These are phyloP conservation scores for Aspergillus luchuensis DNA, from an alignment of 2,329 filamentous ascomycete genomes.

Conservation along the genomic window DNA sequence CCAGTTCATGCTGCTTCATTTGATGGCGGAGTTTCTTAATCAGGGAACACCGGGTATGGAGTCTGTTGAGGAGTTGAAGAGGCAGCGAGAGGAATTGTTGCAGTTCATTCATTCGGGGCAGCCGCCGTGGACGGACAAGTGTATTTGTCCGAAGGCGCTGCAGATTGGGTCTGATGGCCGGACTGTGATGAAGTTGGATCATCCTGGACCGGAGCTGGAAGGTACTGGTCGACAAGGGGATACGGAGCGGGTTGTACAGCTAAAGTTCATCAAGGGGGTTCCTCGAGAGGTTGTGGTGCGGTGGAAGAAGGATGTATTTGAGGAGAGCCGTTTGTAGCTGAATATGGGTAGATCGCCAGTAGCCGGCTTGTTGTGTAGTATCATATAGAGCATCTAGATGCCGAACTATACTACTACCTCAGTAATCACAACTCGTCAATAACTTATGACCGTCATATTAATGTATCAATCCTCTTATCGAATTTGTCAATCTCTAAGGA, in stretches of 20 bases:
- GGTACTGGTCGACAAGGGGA: constrained; percentile 52
- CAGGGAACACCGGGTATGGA: constrained; percentile 29
- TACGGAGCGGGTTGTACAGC: constrained; percentile 58
- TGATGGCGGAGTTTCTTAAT: constrained; percentile 55
- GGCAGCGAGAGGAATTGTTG: constrained; percentile 49
- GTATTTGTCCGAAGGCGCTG: constrained; percentile 48
- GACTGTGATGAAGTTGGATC: constrained; percentile 55
- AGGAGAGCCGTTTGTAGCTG: constrained; percentile 36
- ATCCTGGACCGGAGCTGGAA: constrained; percentile 59
- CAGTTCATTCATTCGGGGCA: constrained; percentile 51
- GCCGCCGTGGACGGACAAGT: constrained; percentile 51
- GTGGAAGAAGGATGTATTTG: constrained; percentile 51
- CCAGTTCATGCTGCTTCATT: constrained; percentile 66
- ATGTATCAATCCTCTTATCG: too few relatives aligned
- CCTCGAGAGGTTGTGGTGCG: constrained; percentile 58
- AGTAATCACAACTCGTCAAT: too few relatives aligned
- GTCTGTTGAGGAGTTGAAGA: constrained; percentile 32
- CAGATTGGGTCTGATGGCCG: constrained; percentile 49
- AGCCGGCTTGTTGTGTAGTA: background rate
- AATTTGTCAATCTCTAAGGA: too few relatives aligned
- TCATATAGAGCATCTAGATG: background rate
- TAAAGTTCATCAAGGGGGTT: constrained; percentile 59
- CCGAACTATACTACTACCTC: too few relatives aligned
- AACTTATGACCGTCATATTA: too few relatives aligned
- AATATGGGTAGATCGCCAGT: background rate